A percentile compares a stretch with the other conserved stretches of the same genome.
Evolutionary conservation across 139 green algal genomes (phyloP).

Genomic region (Zygnema cylindricum): DNA sequence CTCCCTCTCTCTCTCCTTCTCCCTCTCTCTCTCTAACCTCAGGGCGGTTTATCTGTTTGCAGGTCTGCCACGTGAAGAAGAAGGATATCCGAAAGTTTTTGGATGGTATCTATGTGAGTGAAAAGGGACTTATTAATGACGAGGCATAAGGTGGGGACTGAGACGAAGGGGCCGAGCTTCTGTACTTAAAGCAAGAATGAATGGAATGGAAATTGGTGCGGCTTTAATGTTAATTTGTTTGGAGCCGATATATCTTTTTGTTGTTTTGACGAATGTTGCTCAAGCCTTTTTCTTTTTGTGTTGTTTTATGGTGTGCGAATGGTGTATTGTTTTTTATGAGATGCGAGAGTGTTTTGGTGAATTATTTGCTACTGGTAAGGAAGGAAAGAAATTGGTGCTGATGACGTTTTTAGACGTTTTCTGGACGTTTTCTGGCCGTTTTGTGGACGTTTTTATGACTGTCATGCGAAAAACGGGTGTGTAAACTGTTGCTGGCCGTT

Average conservation of each 20-base stretch:
- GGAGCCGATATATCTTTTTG: background rate
- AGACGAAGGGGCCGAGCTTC: background rate
- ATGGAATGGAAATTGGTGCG: background rate
- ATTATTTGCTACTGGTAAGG: background rate
- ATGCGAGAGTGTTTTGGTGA: background rate
- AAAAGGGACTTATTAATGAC: slow-evolving; percentile 78
- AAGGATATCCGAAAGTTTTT: slow-evolving; percentile 99
- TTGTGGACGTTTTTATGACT: too few species aligned
- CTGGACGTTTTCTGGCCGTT: too few species aligned
- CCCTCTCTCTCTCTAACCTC: background rate
- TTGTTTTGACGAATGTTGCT: background rate
- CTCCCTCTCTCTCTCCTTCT: background rate
- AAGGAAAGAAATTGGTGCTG: too few species aligned
- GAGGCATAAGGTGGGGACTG: slow-evolving; percentile 34
- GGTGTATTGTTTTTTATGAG: background rate
- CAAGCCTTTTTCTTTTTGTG: background rate
- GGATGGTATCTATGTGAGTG: slow-evolving; percentile 96
- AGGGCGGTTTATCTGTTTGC: background rate
- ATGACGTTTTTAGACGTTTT: too few species aligned
- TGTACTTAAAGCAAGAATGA: slow-evolving; percentile 23
- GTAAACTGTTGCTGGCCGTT: too few species aligned
- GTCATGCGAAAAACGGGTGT: too few species aligned
- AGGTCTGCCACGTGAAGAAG: slow-evolving; percentile 74
- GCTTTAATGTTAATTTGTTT: background rate
- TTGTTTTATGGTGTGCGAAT: background rate